These are phyloP conservation scores for Colletotrichum tabaci DNA, from an alignment of 2,329 filamentous ascomycete species.

Conservation along the genomic window DNA sequence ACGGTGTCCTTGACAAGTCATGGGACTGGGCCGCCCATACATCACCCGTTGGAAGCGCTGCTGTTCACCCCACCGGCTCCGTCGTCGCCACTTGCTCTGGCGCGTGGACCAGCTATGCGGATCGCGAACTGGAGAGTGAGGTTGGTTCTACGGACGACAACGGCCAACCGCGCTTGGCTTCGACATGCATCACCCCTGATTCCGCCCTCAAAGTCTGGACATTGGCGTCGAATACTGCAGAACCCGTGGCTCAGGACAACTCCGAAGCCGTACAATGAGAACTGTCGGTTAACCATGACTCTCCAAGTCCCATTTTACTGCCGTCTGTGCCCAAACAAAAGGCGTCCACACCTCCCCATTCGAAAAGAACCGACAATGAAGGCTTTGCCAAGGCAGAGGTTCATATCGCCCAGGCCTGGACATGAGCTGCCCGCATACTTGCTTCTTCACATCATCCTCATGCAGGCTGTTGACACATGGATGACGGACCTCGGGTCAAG, in stretches of 20 bases:
- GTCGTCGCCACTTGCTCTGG: slow-evolving; percentile 72
- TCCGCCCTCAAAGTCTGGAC: slow-evolving; percentile 43
- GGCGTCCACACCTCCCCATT: too few relatives aligned
- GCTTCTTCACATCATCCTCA: background rate
- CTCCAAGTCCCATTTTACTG: too few relatives aligned
- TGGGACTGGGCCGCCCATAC: slow-evolving; percentile 67
- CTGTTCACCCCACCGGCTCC: slow-evolving; percentile 68
- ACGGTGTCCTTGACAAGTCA: slow-evolving; percentile 59
- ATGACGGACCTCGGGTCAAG: background rate
- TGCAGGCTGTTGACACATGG: too few relatives aligned
- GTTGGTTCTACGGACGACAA: slow-evolving; percentile 28
- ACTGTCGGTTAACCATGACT: too few relatives aligned
- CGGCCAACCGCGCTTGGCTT: slow-evolving; percentile 37
- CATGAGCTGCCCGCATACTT: background rate
- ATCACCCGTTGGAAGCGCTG: slow-evolving; percentile 64
- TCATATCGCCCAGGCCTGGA: too few relatives aligned
- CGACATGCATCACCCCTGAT: slow-evolving; percentile 39
- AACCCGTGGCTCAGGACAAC: background rate
- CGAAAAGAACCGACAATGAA: too few relatives aligned
- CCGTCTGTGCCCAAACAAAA: too few relatives aligned
- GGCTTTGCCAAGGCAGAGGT: too few relatives aligned
- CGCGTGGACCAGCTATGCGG: slow-evolving; percentile 61
- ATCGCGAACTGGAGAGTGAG: slow-evolving; percentile 31
- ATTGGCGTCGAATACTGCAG: background rate
- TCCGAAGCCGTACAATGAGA: background rate